Evolutionary conservation across 2,329 filamentous ascomycete genomes (phyloP).

Genomic region (Claviceps humidiphila): DNA sequence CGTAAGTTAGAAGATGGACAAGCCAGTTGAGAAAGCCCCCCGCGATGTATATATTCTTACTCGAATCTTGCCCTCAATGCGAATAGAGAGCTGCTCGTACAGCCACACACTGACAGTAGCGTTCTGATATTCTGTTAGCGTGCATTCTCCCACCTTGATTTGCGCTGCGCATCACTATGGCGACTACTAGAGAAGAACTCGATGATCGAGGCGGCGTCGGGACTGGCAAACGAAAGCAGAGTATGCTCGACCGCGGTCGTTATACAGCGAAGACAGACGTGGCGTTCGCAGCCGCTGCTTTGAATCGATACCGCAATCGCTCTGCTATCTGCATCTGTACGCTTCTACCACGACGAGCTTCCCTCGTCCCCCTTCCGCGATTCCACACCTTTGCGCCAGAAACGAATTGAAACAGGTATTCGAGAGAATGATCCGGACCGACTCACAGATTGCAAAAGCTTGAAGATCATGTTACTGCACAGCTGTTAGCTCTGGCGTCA

Average conservation of each 20-base stretch:
- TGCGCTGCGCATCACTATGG: not conserved
- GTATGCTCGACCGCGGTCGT: too few species aligned
- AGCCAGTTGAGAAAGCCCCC: not conserved
- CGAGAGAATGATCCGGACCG: not conserved
- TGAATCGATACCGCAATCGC: not conserved
- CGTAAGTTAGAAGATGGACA: not conserved
- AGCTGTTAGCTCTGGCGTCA: conserved; percentile 12
- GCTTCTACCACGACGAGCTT: not conserved
- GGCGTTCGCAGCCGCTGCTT: not conserved
- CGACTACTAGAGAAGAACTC: not conserved
- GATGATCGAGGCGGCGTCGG: not conserved
- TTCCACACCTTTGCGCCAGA: not conserved
- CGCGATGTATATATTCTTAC: conserved; percentile 34
- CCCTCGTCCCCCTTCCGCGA: not conserved
- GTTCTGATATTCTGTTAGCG: conserved; percentile 35
- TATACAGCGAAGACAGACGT: not conserved
- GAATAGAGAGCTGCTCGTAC: conserved; percentile 85
- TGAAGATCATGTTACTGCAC: conserved; percentile 42
- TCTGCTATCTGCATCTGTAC: not conserved
- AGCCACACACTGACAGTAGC: conserved; percentile 89
- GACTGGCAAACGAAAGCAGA: not conserved
- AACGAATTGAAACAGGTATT: not conserved
- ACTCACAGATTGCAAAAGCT: conserved; percentile 57
- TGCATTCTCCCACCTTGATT: conserved; percentile 9
- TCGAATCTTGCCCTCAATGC: conserved; percentile 93